Conservation (phyloP, 192 early-diverging fungal genomes). For the Entrophospora sp. region DNA sequence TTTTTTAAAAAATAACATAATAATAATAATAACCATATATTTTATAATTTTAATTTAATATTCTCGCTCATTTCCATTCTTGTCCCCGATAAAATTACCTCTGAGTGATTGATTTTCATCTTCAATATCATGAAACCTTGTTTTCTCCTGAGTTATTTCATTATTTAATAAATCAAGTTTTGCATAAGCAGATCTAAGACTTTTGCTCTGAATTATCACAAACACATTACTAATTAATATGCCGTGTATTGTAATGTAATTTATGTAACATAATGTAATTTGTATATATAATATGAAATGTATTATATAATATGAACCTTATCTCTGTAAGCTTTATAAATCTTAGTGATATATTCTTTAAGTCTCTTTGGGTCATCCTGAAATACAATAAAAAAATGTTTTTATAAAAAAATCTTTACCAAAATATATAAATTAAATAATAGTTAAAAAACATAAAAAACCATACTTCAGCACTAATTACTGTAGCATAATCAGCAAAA, state of each 20-base stretch:
- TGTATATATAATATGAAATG: too few relatives aligned
- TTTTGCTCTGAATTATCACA: not conserved
- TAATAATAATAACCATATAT: not conserved
- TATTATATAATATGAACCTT: not conserved
- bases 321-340: slow-evolving; percentile 16
- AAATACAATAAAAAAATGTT: not conserved
- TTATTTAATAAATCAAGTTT: slow-evolving; percentile 18
- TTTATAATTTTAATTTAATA: not conserved
- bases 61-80: too few relatives aligned
- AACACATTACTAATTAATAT: not conserved
- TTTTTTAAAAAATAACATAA: not conserved
- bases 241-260: too few relatives aligned
- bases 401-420: not conserved
- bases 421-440: not conserved
- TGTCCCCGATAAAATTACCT: not conserved
- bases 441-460: not conserved
- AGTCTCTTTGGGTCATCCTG: slow-evolving; percentile 7
- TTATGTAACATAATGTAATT: too few relatives aligned
- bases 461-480: slow-evolving; percentile 14
- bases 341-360: slow-evolving; percentile 15
- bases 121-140: slow-evolving; percentile 17
- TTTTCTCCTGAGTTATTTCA: slow-evolving; percentile 16
- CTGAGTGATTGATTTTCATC: slow-evolving; percentile 20
- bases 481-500: slow-evolving; percentile 10
- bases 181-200: slow-evolving; percentile 9